Base-by-base conservation (phyloP, 2,329 filamentous ascomycete species). In the Claviceps humidiphila region DNA sequence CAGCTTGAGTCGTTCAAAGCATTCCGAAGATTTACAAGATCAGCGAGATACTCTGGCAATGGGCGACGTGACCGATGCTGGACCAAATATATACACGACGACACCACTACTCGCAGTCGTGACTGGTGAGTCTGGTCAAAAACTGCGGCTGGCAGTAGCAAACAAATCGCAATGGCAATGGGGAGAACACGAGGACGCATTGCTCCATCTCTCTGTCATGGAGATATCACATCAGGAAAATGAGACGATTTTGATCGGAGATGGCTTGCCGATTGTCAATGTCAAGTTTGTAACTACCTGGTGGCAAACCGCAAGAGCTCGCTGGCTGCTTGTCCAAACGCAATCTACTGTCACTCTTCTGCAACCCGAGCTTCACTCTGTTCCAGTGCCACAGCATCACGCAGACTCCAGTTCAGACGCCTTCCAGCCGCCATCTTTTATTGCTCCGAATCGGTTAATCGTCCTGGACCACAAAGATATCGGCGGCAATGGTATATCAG, bases 61-160 rank as follows among this genome's bases (percentile, higher is more conserved):
- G 30, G 82, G 82, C 1, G 74, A 78, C 53, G 71, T 80, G 56
- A 63, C 68, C 1, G 69, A 78, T 56, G 55, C 66, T 17, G 69
- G 66, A 41, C 58, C 60, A 3, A 58, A 53, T 30, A 60, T 51
- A 37, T 46, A 57, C 37, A 57, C 53, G 1, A 63, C 60, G 16
- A 63, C 64, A 13, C 64, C 68, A 1, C 63, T 69, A 58, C 69
- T 74, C 55, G 77, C 70, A 55, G 74, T 68, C 59, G 74, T 69
- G 5, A 69, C 74, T 2, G 84, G 84, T n/a, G 71, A 74, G 48
- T 74, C 72, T 14, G 78, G 80, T 1, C 76, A 82, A 56, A 66
- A 77, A 1, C 65, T 88, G 9, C 76, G 77, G 2, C 60, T 88
- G 2, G 64, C 74, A 4, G 68, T 71, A 6, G 63, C 83, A 4